A percentile compares a stretch with the other conserved stretches of the same genome.
These are phyloP conservation scores for Goniomonas avonlea DNA, from an alignment of 78 protist genomes.

Conservation along the genomic window DNA sequence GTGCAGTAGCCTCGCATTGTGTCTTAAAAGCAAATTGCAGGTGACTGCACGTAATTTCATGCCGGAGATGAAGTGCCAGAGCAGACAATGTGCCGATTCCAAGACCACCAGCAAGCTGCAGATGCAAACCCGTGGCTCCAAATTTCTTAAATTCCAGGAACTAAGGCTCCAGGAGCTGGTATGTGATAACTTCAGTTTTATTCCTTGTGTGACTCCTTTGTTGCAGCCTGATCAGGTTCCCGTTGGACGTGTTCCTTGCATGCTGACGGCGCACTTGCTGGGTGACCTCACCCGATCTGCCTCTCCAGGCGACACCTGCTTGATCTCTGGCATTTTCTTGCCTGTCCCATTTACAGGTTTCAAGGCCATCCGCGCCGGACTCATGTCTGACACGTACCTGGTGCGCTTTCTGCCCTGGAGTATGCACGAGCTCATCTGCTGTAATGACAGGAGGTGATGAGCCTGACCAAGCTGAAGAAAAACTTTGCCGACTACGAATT, in stretches of 20 bases:
- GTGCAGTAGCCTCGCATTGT: background rate
- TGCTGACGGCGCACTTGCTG: slow-evolving; percentile 62
- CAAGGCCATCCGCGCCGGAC: slow-evolving; percentile 71
- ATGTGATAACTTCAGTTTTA: background rate
- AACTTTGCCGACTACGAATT: too few species aligned
- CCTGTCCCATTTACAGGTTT: slow-evolving; percentile 62
- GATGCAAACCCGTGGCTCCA: slow-evolving; percentile 89
- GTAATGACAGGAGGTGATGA: background rate
- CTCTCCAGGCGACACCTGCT: slow-evolving; percentile 85
- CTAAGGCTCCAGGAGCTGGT: slow-evolving; percentile 89
- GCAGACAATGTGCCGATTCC: background rate
- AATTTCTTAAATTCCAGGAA: slow-evolving; percentile 91
- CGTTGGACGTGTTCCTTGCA: slow-evolving; percentile 94
- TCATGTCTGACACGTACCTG: slow-evolving; percentile 76
- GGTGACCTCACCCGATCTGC: slow-evolving; percentile 81
- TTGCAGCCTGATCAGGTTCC: slow-evolving; percentile 80
- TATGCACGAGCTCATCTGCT: background rate
- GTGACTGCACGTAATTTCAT: slow-evolving; percentile 16
- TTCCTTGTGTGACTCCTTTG: background rate
- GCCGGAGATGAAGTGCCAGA: slow-evolving; percentile 52
- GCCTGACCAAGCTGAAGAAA: background rate
- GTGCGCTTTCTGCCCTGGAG: too few species aligned
- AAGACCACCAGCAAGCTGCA: background rate
- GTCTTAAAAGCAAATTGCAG: background rate
- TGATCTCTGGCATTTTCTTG: slow-evolving; percentile 45